Base-by-base conservation (phyloP, 73 alveolate genomes). In the Paramecium octaurelia region DNA sequence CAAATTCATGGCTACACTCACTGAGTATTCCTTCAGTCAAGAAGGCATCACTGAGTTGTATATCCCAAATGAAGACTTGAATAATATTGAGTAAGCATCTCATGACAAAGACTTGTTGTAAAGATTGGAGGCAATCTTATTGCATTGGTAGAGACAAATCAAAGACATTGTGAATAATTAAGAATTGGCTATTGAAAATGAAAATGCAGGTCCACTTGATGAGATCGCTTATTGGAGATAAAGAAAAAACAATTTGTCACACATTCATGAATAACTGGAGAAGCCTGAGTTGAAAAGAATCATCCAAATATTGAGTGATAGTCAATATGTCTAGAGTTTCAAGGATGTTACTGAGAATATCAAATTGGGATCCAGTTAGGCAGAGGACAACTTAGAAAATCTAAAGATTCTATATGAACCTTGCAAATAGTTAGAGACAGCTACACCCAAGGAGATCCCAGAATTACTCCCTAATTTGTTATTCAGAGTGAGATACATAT, bases 111-210 rank as follows among this genome's bases (percentile, higher is more conserved):
- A 98, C 85, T 93, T 98, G 58, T 97, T 98, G 6, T 96, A 98
- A 46, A 96, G 99, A 93, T 97, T 98, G 42, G 99, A 98, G 88
- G 95, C 99, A 20, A 98, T 99, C 21, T 97, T 98, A 76, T 97
- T 98, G 38, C 97, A 96, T 92, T 98, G 99, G 99, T 98, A 99
- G 11, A 96, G 99, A 93, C 98, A 98, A 92, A 98, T 98, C 75
- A 97, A 98, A 86, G 99, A 98, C n/a, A 97, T 98, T 27, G 97
- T 97, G 20, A 96, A 98, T 36, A 98, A 98, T 91, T 98, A 98
- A 92, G 99, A 98, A 92, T 95, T 98, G 1, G 96, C 95, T 60
- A 93, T 95, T 84, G 96, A 95, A 58, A 91, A 86, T 71, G 98
- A 97, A 85, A 96, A 92, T 86, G 93, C 96, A 10, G 95, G 98